phyloP scores from a whole-genome alignment of 108 stramenopile species.

The Tribonema minus region DNA sequence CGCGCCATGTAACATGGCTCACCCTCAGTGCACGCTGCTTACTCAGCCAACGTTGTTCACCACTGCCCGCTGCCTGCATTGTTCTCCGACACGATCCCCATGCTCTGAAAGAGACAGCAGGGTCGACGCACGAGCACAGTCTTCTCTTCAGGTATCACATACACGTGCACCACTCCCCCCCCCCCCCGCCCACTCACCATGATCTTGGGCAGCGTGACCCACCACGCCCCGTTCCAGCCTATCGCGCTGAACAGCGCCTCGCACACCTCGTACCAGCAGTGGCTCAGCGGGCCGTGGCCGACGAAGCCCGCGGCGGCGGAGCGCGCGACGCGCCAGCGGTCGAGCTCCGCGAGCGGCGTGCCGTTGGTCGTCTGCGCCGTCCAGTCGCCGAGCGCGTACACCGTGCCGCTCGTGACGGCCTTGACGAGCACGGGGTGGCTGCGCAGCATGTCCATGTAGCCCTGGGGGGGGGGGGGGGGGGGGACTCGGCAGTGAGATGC shows the following conservation, averaged over 20 bases:
- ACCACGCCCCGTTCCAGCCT: conserved; percentile 58
- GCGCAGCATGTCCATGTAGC: conserved; percentile 30
- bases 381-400: conserved; percentile 63
- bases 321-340: conserved; percentile 62
- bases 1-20: too few species aligned
- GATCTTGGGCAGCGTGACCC: conserved; percentile 62
- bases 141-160: too few species aligned
- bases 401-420: conserved; percentile 51
- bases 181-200: too few species aligned
- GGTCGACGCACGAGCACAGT: too few species aligned
- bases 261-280: conserved; percentile 66
- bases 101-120: too few species aligned
- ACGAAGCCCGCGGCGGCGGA: conserved; percentile 66
- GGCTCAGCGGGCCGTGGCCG: conserved; percentile 75
- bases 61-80: too few species aligned
- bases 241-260: conserved; percentile 65
- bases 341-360: conserved; percentile 56
- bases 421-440: conserved; percentile 44
- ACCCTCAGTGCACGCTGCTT: too few species aligned
- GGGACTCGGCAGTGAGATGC: too few species aligned
- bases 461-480: too few species aligned
- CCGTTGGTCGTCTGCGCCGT: conserved; percentile 67
- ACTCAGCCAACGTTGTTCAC: too few species aligned
- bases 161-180: too few species aligned
- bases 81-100: too few species aligned